Base-by-base conservation (phyloP, 2,329 filamentous ascomycete genomes). In the Phaeosphaeriaceae sp. region DNA sequence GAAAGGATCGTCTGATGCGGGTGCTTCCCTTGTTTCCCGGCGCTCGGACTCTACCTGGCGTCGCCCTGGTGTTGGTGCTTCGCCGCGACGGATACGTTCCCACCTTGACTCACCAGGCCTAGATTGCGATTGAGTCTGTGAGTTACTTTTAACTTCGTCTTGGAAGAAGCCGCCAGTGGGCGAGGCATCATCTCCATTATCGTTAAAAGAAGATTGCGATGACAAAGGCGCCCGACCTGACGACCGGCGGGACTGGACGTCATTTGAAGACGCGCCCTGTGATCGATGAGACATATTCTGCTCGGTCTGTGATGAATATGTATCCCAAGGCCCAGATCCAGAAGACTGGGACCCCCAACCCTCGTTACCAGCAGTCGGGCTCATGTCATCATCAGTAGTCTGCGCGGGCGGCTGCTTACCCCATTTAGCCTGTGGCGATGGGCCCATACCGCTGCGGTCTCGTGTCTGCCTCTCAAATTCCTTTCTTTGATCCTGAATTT, bases 51-150 rank as follows among this genome's bases (percentile, higher is more conserved):
- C 58, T 26, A 53, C 41, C 46, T 56, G 52, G 12, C 55, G 56
- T 35, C 60, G 58, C 3, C 37, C 36, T 18, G 58, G 53, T 40
- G 52, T 38, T 2, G 64, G 50, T 15, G 51, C 58, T 21, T 53
- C 63, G 33, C 73, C 71, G 23, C 68, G 70, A 18, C 77, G 70
- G 23, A 79, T 55, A 29, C 76, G 68, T 8, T 79, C 77, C 77
- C 77, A 79, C 1, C 75, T 64, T 32, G 75, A 77, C 11, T 74
- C 74, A 3, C 66, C 65, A 4, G 65, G 50, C 30, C 52, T 50
- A 1, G 59, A 42, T 23, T 61, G 56, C 2, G 54, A 37, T 42
- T 63, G 56, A 15, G 39, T 15, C 18, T n/a, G n/a, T n/a, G 56
- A 4, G 17, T 45, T 34, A 15, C 52, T 16, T 3, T 56, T 58